Percentiles rank a stretch among this genome's conserved stretches.
These are phyloP conservation scores for Neofusicoccum laricinum DNA, from an alignment of 2,329 filamentous ascomycete species.

Conservation along the genomic window DNA sequence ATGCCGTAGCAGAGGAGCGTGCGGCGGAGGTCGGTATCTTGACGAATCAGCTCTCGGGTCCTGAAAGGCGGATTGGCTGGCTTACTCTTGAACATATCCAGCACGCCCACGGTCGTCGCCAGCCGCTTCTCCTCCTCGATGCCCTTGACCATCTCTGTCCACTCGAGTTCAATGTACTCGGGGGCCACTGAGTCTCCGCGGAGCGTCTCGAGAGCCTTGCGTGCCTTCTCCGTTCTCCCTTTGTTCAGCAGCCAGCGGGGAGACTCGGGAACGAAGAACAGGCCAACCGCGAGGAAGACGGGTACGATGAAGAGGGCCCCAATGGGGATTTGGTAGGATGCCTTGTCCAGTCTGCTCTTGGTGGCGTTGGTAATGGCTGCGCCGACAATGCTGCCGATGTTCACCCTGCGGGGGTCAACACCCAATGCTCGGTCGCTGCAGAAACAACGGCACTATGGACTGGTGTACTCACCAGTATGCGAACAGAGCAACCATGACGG, in stretches of 20 bases:
- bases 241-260: constrained; percentile 53
- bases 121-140: constrained; percentile 37
- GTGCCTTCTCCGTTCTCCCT: constrained; percentile 54
- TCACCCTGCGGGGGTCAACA: constrained; percentile 30
- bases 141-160: constrained; percentile 27
- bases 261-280: constrained; percentile 33
- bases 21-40: constrained; percentile 42
- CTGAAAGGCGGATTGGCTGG: constrained; percentile 14
- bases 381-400: constrained; percentile 48
- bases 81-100: constrained; percentile 53
- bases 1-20: constrained; percentile 51
- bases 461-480: constrained; percentile 37
- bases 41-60: not conserved
- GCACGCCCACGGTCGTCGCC: constrained; percentile 49
- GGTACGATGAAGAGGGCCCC: constrained; percentile 54
- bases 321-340: constrained; percentile 45
- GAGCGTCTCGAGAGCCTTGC: constrained; percentile 26
- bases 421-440: constrained; percentile 33
- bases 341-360: constrained; percentile 29
- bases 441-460: no score
- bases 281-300: constrained; percentile 40
- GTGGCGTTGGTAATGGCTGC: constrained; percentile 41
- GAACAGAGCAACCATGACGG: constrained; percentile 44
- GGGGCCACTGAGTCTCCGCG: constrained; percentile 24
- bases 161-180: constrained; percentile 28